Base-by-base conservation (phyloP, 2,329 filamentous ascomycete genomes). In the Tolypocladium endophyticum region DNA sequence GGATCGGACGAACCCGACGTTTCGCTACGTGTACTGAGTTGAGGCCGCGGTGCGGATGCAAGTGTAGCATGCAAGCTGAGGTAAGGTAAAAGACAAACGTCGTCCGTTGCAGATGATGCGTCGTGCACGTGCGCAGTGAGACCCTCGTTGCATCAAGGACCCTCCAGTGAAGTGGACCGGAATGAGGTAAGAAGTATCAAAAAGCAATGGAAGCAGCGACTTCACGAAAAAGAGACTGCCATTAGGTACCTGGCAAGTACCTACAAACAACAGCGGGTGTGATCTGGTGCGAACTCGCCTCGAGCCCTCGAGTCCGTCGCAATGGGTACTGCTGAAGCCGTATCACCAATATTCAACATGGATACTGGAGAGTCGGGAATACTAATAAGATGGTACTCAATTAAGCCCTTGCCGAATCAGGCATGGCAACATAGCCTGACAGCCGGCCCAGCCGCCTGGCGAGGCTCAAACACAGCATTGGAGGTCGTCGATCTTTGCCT, bases 1-100 rank as follows among this genome's bases (percentile, higher is more conserved):
- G 12, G 73, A 75, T 60, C 70, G 74, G 52, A 72, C 64, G 58
- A 68, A 68, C 55, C 60, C 57, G 30, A 62, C 60, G 39, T 69
- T 69, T 39, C 35, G 63, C 28, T 68, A 65, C 58, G 62, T 66
- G 56, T 64, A 65, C 52, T 66, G 60, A 61, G 53, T n/a, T 35
- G 36, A n/a, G 47, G 45, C 25, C 28, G 47, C 25, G 53, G 35
- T 16, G 53, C 20, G 23, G n/a, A 56, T 28, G 36, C n/a, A 16
- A 2, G 45, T 1, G 45, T 52, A 4, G 47, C 25, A 25, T 30
- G 18, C 11, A 30, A 28, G 45, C 6, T 5, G 25, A 16, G 16
- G 2, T 20, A 20, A 7, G 8, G n/a, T 4, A 43, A n/a, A 9
- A 9, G 18, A n/a, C 6, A 3, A 20, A 8, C 39, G 7, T 43